Percentiles rank a stretch among this genome's conserved stretches.
These are phyloP conservation scores for Paraphoma sp. DNA, from an alignment of 2,329 filamentous ascomycete genomes.

Conservation along the genomic window DNA sequence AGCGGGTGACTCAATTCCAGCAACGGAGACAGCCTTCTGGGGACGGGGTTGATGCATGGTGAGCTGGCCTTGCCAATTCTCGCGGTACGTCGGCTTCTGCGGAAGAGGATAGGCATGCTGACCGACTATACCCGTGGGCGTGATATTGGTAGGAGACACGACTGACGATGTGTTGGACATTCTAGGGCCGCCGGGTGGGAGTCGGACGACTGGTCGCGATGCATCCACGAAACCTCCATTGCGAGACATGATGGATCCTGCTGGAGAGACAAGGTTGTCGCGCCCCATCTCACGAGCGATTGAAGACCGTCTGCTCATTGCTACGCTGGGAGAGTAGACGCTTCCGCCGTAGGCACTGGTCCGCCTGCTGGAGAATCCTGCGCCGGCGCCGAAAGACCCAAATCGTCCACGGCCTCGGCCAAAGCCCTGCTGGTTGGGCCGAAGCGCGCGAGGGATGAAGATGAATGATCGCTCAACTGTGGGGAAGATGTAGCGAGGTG, in stretches of 20 bases:
- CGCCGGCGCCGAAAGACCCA: constrained; percentile 64
- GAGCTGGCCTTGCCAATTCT: constrained; percentile 66
- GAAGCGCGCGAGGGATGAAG: constrained; percentile 92
- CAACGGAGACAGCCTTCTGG: constrained; percentile 91
- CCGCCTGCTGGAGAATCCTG: constrained; percentile 71
- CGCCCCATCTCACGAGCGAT: constrained; percentile 70
- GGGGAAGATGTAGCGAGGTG: constrained; percentile 89
- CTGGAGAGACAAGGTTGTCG: constrained; percentile 80
- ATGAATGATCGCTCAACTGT: constrained; percentile 92
- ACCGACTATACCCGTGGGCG: constrained; percentile 49
- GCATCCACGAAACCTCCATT: constrained; percentile 65
- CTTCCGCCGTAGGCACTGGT: constrained; percentile 86
- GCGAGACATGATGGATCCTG: constrained; percentile 77
- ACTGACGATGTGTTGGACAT: constrained; percentile 39
- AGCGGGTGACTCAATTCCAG: constrained; percentile 86
- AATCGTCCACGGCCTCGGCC: constrained; percentile 73
- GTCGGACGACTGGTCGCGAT: constrained; percentile 76
- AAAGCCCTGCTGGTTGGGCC: constrained; percentile 87
- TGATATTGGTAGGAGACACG: constrained; percentile 35
- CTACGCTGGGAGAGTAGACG: constrained; percentile 83
- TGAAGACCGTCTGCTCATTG: constrained; percentile 88
- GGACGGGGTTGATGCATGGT: constrained; percentile 95
- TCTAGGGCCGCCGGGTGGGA: constrained; percentile 68
- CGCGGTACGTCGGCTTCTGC: constrained; percentile 63
- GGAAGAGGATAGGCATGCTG: constrained; percentile 58